A percentile compares a stretch with the other conserved stretches of the same genome.
phyloP scores from a whole-genome alignment of 495 filamentous ascomycete genomes.

The Daldinia vernicosa region DNA sequence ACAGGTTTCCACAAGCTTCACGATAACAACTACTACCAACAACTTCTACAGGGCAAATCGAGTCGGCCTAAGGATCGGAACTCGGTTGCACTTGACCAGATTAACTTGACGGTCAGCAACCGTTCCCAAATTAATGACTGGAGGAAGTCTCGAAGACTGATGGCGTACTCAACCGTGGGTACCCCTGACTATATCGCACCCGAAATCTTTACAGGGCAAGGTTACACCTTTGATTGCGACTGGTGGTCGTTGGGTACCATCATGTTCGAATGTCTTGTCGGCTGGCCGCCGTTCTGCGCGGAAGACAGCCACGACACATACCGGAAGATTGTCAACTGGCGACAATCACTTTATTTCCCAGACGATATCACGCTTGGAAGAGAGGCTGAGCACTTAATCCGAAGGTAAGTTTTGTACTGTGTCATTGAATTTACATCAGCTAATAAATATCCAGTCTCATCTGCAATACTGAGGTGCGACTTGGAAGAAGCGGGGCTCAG shows the following conservation, averaged over 20 bases:
- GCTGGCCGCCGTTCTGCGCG: conserved; percentile 99
- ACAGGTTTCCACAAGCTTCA: conserved; percentile 98
- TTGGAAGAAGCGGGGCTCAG: conserved; percentile 81
- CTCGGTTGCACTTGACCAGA: conserved; percentile 95
- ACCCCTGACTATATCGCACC: conserved; percentile 99
- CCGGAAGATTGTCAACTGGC: conserved; percentile 99
- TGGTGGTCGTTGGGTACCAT: conserved; percentile 99
- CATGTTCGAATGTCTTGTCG: conserved; percentile 99
- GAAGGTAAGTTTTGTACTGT: conserved; percentile 65
- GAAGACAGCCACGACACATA: conserved; percentile 98
- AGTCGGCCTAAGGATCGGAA: conserved; percentile 81
- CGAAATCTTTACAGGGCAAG: conserved; percentile 95
- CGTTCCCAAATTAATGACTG: conserved; percentile 97
- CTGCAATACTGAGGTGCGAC: conserved; percentile 87
- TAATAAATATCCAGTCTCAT: conserved; percentile 75
- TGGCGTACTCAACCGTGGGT: conserved; percentile 98
- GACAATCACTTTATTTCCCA: conserved; percentile 93
- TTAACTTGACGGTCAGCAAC: conserved; percentile 97
- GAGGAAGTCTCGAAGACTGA: conserved; percentile 91
- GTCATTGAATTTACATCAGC: conserved; percentile 8
- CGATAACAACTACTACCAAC: conserved; percentile 97
- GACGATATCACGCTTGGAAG: conserved; percentile 88
- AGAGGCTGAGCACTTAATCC: conserved; percentile 87
- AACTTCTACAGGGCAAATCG: conserved; percentile 84
- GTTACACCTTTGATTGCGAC: conserved; percentile 95